Conservation (phyloP, 331 rosid genomes). For the Stylosanthes scabra region DNA sequence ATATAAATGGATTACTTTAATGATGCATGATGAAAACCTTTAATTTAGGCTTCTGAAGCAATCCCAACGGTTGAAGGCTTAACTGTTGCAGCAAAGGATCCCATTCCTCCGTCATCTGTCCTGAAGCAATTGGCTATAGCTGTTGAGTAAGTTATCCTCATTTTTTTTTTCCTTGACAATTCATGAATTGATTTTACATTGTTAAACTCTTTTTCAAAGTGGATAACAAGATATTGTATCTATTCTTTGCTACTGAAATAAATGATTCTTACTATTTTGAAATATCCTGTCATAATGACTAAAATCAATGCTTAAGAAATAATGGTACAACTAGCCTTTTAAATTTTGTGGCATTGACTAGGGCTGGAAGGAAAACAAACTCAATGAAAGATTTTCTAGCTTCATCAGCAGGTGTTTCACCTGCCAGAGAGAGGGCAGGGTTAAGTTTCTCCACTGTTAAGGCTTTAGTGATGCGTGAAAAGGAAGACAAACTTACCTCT, state of each 20-base stretch:
- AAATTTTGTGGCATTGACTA: conserved; percentile 49
- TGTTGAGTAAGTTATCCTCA: conserved; percentile 74
- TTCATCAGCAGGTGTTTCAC: conserved; percentile 67
- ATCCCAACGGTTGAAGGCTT: conserved; percentile 73
- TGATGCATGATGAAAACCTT: conserved; percentile 38
- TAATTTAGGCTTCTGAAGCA: conserved; percentile 62
- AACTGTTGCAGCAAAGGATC: conserved; percentile 48
- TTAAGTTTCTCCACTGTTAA: conserved; percentile 81
- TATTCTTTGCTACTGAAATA: too few species aligned
- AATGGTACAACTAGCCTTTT: conserved; percentile 31
- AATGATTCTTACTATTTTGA: too few species aligned
- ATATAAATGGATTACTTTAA: conserved; percentile 26
- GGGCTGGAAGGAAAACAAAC: conserved; percentile 84
- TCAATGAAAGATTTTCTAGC: conserved; percentile 81
- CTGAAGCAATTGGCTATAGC: conserved; percentile 88
- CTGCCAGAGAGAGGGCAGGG: conserved; percentile 76
- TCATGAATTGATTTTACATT: conserved; percentile 27
- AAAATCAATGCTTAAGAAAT: background rate
- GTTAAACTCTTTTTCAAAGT: conserved; percentile 29
- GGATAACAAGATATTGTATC: background rate
- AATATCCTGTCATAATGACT: too few species aligned
- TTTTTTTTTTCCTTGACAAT: conserved; percentile 34
- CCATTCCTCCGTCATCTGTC: conserved; percentile 71
- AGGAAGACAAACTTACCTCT: conserved; percentile 69
- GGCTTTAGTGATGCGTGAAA: conserved; percentile 85